Conservation (phyloP, 2,329 filamentous ascomycete species). For the Fusarium zealandicum region DNA sequence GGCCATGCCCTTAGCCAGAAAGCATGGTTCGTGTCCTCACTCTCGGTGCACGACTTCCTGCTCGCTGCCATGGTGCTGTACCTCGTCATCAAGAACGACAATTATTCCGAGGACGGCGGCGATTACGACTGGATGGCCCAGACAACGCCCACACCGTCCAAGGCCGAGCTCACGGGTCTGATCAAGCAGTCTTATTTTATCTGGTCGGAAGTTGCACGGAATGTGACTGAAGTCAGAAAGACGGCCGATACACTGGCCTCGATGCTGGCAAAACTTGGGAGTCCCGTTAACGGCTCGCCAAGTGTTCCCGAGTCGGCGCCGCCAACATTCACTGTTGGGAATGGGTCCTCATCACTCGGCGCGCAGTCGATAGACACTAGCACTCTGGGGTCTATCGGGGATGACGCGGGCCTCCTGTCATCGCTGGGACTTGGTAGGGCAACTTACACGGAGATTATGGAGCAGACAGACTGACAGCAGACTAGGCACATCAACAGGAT, state of each 20-base stretch:
- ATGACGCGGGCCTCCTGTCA: constrained; percentile 32
- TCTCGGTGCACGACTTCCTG: constrained; percentile 67
- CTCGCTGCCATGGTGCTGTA: constrained; percentile 68
- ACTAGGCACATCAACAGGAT: constrained; percentile 29
- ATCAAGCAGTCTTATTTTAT: constrained; percentile 54
- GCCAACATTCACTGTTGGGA: constrained; percentile 7
- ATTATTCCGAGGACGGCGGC: constrained; percentile 48
- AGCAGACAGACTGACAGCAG: constrained; percentile 23
- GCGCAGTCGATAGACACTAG: constrained; percentile 33
- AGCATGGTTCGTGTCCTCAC: constrained; percentile 64
- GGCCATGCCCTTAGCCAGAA: constrained; percentile 60
- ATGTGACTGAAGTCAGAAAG: constrained; percentile 52
- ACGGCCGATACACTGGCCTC: constrained; percentile 54
- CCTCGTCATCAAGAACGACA: constrained; percentile 55
- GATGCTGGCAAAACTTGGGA: constrained; percentile 54
- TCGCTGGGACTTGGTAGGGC: constrained; percentile 36
- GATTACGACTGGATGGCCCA: constrained; percentile 47
- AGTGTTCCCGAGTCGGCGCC: neutral
- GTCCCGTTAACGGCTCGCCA: constrained; percentile 36
- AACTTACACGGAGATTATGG: neutral
- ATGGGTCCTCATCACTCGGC: constrained; percentile 28
- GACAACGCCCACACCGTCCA: constrained; percentile 45
- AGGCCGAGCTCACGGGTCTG: constrained; percentile 49
- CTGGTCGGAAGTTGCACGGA: constrained; percentile 52
- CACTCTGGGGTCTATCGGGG: constrained; percentile 28